Evolutionary conservation across 768 basidiomycete species (phyloP).

Genomic region (Phylloporus arenicola): DNA sequence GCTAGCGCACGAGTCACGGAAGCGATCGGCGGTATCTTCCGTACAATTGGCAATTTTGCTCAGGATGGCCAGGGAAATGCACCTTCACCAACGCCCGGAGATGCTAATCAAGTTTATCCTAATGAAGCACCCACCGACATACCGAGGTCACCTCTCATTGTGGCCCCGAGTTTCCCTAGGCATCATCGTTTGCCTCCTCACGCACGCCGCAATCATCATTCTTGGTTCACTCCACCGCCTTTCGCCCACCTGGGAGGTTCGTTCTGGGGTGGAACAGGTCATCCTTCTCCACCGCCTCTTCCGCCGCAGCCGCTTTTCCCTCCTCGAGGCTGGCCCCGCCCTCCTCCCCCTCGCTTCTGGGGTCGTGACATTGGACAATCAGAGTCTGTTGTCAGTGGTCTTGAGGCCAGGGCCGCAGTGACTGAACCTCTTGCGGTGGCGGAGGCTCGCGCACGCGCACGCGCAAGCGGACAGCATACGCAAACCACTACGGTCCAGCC

Average conservation of each 20-base stretch:
- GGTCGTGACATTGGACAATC: conserved; percentile 3
- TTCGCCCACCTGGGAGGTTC: conserved; percentile 5
- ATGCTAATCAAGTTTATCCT: background rate
- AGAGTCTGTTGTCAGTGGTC: background rate
- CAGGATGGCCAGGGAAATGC: conserved; percentile 14
- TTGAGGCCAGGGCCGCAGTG: conserved; percentile 8
- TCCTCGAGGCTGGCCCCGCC: conserved; percentile 22
- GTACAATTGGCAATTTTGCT: conserved; percentile 40
- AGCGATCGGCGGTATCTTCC: conserved; percentile 55
- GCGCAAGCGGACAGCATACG: conserved; percentile 1
- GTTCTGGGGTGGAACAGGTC: conserved; percentile 17
- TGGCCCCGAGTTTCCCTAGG: conserved; percentile 11
- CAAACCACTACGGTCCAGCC: background rate
- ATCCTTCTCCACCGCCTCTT: conserved; percentile 17
- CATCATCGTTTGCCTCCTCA: conserved; percentile 16
- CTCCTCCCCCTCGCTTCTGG: conserved; percentile 21
- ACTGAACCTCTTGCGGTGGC: conserved; percentile 17
- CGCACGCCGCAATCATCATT: conserved; percentile 18
- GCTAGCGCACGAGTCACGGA: conserved; percentile 61
- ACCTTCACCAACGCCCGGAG: conserved; percentile 1
- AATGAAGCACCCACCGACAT: conserved; percentile 1
- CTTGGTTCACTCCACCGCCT: conserved; percentile 21
- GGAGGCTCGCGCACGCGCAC: conserved; percentile 11
- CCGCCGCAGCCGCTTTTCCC: background rate
- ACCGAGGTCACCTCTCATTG: conserved; percentile 4